Percentiles rank a stretch among this genome's conserved stretches.
Conservation (phyloP, 257 asterid genomes). For the Cordia subcordata region DNA sequence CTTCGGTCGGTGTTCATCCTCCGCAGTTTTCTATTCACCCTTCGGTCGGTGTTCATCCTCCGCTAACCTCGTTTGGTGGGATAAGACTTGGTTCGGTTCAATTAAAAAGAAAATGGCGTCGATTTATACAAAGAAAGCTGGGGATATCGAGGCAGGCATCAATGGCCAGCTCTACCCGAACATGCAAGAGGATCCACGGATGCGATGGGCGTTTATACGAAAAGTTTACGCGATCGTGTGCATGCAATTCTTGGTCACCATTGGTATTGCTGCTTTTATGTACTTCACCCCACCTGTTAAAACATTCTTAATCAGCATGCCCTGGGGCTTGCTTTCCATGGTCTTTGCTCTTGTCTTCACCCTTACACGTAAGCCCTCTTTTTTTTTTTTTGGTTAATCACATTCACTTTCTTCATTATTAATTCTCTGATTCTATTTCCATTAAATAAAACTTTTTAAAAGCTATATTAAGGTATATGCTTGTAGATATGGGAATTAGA, state of each 20-base stretch:
- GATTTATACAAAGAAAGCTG: constrained; percentile 11
- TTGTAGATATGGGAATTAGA: too few relatives aligned
- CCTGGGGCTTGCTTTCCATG: constrained; percentile 23
- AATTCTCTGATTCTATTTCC: neutral
- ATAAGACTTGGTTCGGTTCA: too few relatives aligned
- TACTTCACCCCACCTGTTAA: constrained; percentile 31
- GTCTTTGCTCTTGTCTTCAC: constrained; percentile 32
- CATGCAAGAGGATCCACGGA: constrained; percentile 46
- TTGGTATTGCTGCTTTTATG: constrained; percentile 42
- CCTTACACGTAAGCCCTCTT: neutral
- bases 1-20: too few relatives aligned
- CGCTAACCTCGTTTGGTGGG: too few relatives aligned
- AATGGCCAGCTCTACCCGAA: constrained; percentile 46
- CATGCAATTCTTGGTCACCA: constrained; percentile 47
- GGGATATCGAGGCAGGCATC: constrained; percentile 39
- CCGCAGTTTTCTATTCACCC: too few relatives aligned
- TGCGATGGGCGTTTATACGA: constrained; percentile 76
- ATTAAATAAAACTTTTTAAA: neutral
- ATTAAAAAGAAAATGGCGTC: constrained; percentile 1
- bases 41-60: too few relatives aligned
- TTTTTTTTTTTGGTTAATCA: neutral
- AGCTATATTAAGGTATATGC: neutral
- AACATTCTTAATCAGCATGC: constrained; percentile 23
- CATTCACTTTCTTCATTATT: too few relatives aligned
- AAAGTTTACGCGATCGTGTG: constrained; percentile 63